These are phyloP conservation scores for Stereocaulon alpinum DNA, from an alignment of 495 filamentous ascomycete species.

Conservation along the genomic window DNA sequence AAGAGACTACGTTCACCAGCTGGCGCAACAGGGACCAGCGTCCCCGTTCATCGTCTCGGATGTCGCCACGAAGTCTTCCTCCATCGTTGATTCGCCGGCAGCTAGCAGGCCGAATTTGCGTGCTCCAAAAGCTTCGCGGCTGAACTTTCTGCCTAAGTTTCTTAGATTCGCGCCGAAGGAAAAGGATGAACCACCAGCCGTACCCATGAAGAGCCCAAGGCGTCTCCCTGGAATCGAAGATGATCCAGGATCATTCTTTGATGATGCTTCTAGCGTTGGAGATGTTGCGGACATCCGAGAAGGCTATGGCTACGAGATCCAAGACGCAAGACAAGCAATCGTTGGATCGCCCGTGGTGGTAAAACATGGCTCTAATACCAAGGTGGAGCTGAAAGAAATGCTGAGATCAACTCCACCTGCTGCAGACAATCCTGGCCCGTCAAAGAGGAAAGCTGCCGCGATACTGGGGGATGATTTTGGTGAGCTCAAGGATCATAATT, in stretches of 20 bases:
- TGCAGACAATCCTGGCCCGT: conserved; percentile 4
- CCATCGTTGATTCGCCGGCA: neutral
- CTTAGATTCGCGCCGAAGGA: neutral
- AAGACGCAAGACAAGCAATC: conserved; percentile 5
- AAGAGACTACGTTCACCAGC: neutral
- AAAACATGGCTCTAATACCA: conserved; percentile 6
- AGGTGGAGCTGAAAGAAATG: conserved; percentile 16
- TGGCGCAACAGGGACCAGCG: neutral
- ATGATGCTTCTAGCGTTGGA: conserved; percentile 12
- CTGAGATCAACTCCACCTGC: conserved; percentile 5
- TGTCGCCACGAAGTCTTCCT: conserved; percentile 1
- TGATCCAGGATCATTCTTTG: conserved; percentile 9
- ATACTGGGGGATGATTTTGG: neutral
- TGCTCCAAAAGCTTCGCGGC: neutral
- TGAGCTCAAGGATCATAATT: neutral
- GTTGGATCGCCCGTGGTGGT: conserved; percentile 11
- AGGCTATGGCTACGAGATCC: conserved; percentile 5
- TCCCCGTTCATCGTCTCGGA: neutral
- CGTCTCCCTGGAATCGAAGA: neutral
- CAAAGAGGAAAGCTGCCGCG: neutral
- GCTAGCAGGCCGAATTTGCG: neutral
- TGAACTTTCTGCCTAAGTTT: conserved; percentile 1
- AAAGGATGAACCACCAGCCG: neutral
- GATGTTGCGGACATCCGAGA: neutral
- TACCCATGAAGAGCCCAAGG: neutral